Conservation (phyloP, 371 early-diverging fungal species). For the Dichotomocladium elegans region DNA sequence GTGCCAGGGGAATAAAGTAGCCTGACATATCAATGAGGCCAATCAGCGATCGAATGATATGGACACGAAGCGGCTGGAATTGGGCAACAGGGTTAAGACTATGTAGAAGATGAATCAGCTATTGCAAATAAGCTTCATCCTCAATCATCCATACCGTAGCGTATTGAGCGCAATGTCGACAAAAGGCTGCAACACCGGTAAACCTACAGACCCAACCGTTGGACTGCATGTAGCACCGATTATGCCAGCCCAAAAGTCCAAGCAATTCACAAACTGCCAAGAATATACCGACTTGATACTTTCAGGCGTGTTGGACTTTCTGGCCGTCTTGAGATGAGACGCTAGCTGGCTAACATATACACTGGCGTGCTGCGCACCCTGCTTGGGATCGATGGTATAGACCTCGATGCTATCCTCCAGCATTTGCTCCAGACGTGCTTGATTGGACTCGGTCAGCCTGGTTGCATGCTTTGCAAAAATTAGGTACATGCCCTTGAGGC, state of each 20-base stretch:
- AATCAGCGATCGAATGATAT: constrained; percentile 69
- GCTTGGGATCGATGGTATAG: constrained; percentile 65
- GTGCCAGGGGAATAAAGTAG: constrained; percentile 40
- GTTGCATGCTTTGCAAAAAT: constrained; percentile 75
- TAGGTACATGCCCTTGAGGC: constrained; percentile 72
- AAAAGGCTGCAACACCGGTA: constrained; percentile 28
- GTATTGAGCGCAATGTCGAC: constrained; percentile 32
- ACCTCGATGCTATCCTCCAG: constrained; percentile 83
- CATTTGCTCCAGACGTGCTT: constrained; percentile 80
- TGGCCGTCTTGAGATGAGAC: constrained; percentile 81
- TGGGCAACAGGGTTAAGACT: constrained; percentile 82
- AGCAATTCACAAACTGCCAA: constrained; percentile 90
- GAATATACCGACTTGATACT: constrained; percentile 84
- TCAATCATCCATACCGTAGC: constrained; percentile 15
- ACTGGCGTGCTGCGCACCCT: constrained; percentile 83
- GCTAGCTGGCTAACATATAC: constrained; percentile 90
- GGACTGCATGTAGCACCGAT: constrained; percentile 66
- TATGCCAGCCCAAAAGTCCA: constrained; percentile 85
- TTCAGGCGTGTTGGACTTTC: constrained; percentile 74
- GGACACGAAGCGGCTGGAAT: constrained; percentile 89
- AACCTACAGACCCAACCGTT: constrained; percentile 17
- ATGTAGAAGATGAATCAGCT: not conserved
- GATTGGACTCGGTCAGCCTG: constrained; percentile 67
- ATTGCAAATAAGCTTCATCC: not conserved
- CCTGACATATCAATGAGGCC: constrained; percentile 57